Conservation (phyloP, 164 flowering plant genomes). For the Protea cynaroides region DNA sequence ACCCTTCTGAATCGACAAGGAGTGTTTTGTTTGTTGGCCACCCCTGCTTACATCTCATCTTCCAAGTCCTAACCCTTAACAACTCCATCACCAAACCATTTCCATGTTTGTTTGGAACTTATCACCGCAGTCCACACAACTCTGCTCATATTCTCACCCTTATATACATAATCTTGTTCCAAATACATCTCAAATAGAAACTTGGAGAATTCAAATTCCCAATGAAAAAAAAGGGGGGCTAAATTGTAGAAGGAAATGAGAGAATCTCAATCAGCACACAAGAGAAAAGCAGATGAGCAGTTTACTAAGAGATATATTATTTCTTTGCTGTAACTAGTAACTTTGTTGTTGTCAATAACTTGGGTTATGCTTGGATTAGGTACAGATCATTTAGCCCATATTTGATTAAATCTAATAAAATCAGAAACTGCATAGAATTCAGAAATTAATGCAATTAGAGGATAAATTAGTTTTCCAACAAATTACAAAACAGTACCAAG, state of each 20-base stretch:
- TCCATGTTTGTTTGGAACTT: neutral
- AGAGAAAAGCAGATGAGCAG: constrained; percentile 5
- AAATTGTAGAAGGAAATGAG: neutral
- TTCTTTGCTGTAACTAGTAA: too few relatives aligned
- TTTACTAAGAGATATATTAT: too few relatives aligned
- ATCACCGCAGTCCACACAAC: neutral
- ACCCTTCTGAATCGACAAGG: constrained; percentile 12
- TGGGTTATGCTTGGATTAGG: too few relatives aligned
- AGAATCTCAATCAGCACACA: constrained; percentile 9
- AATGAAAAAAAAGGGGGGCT: neutral
- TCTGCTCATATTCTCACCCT: neutral
- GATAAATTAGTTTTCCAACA: too few relatives aligned
- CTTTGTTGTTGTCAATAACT: too few relatives aligned
- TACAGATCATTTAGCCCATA: too few relatives aligned
- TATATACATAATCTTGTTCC: neutral
- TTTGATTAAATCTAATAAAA: too few relatives aligned
- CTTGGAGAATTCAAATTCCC: constrained; percentile 7
- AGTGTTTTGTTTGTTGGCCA: constrained; percentile 44
- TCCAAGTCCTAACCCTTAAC: neutral
- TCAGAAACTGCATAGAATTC: too few relatives aligned
- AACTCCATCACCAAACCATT: constrained; percentile 1
- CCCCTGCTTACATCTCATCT: neutral
- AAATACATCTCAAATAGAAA: neutral
- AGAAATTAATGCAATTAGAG: too few relatives aligned
- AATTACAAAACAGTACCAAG: too few relatives aligned